phyloP scores from a whole-genome alignment of 495 filamentous ascomycete genomes.

The Cryomyces minteri region DNA sequence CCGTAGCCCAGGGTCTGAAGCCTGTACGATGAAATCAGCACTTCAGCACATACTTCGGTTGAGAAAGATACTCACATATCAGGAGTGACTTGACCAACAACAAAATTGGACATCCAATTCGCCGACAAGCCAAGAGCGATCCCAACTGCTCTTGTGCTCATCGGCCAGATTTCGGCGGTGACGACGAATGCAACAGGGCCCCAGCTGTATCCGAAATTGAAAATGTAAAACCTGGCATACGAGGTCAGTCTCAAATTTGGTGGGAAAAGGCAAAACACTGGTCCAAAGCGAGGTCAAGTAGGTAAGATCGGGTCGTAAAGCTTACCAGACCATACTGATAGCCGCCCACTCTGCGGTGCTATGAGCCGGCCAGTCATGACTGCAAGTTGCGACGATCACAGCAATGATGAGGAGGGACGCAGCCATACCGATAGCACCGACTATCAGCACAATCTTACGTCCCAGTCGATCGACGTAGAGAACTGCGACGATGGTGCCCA shows the following conservation, averaged over 20 bases:
- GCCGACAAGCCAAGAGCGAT: conserved; percentile 46
- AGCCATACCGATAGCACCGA: conserved; percentile 22
- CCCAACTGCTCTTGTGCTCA: conserved; percentile 54
- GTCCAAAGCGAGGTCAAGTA: too few relatives aligned
- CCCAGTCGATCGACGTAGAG: conserved; percentile 34
- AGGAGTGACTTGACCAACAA: too few relatives aligned
- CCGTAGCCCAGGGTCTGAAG: conserved; percentile 50
- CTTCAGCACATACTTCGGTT: conserved; percentile 23
- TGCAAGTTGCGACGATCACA: conserved; percentile 47
- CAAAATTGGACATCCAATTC: conserved; percentile 18
- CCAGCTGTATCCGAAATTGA: conserved; percentile 67
- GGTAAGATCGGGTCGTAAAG: too few relatives aligned
- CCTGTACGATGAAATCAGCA: conserved; percentile 51
- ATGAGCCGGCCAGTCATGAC: conserved; percentile 37
- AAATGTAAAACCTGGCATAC: conserved; percentile 65
- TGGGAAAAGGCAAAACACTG: too few relatives aligned
- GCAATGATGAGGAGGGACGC: conserved; percentile 50
- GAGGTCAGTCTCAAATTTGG: too few relatives aligned
- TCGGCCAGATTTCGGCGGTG: conserved; percentile 60
- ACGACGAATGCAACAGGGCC: conserved; percentile 46
- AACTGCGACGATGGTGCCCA: conserved; percentile 30
- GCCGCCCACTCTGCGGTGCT: conserved; percentile 56
- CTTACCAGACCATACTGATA: conserved; percentile 65
- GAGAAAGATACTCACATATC: too few relatives aligned
- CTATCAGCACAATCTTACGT: conserved; percentile 20